These are phyloP conservation scores for Boletus rubescentipes DNA, from an alignment of 768 basidiomycete species.

Conservation along the genomic window DNA sequence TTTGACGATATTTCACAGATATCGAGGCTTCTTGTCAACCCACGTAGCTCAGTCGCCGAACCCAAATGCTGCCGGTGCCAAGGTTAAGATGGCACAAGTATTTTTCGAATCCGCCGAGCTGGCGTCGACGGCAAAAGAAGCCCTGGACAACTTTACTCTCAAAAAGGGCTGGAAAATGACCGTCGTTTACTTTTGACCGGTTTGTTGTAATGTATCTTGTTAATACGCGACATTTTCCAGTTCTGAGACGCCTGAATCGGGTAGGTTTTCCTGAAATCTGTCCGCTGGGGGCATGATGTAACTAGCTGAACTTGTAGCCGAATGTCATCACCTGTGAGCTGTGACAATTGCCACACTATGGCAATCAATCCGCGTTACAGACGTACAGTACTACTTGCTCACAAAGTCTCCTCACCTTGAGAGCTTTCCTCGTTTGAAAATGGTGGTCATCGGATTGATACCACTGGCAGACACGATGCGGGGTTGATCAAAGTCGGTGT, in stretches of 20 bases:
- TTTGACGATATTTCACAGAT: slow-evolving; percentile 45
- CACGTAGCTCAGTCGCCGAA: slow-evolving; percentile 69
- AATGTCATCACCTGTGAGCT: background rate
- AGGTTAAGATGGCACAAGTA: slow-evolving; percentile 79
- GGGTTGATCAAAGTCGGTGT: background rate
- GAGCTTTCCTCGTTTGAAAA: background rate
- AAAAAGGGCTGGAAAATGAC: slow-evolving; percentile 86
- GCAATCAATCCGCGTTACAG: background rate
- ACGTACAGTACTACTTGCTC: background rate
- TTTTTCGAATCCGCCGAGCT: slow-evolving; percentile 74
- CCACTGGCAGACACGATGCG: no score
- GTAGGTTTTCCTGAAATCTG: background rate
- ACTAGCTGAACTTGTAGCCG: background rate
- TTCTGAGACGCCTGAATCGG: slow-evolving; percentile 42
- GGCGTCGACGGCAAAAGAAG: slow-evolving; percentile 76
- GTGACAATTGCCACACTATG: background rate
- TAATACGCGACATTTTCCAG: slow-evolving; percentile 3
- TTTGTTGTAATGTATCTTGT: slow-evolving; percentile 15
- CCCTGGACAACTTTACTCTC: slow-evolving; percentile 80
- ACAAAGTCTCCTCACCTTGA: background rate
- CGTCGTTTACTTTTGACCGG: slow-evolving; percentile 59
- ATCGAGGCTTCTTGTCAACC: slow-evolving; percentile 76
- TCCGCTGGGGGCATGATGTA: background rate
- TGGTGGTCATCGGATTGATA: no score
- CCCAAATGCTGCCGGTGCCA: slow-evolving; percentile 60